Evolutionary conservation across 2,329 filamentous ascomycete species (phyloP).

Genomic region (Sclerotiophoma versabilis): DNA sequence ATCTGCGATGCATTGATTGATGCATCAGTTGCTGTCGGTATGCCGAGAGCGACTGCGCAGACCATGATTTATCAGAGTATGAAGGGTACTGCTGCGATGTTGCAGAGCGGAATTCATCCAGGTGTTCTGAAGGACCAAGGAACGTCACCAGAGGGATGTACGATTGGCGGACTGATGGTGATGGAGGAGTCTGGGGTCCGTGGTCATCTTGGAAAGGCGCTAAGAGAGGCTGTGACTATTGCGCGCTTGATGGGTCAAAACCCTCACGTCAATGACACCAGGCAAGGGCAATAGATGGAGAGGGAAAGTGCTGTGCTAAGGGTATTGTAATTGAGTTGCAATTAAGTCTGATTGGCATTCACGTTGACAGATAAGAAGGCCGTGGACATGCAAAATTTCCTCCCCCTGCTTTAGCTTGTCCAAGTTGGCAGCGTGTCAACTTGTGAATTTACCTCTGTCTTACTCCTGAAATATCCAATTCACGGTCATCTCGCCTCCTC

Average conservation of each 20-base stretch:
- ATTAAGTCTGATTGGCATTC: no score
- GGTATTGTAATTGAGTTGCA: no score
- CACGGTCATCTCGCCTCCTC: constrained; percentile 10
- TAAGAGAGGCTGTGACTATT: constrained; percentile 59
- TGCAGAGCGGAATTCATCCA: constrained; percentile 39
- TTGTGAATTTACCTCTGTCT: neutral
- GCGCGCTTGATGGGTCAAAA: constrained; percentile 53
- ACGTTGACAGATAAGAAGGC: no score
- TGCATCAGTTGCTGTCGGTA: constrained; percentile 38
- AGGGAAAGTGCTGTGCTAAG: neutral
- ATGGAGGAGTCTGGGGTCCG: constrained; percentile 42
- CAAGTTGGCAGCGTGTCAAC: neutral
- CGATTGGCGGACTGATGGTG: constrained; percentile 45
- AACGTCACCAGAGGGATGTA: constrained; percentile 42
- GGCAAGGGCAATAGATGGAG: constrained; percentile 21
- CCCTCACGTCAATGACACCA: constrained; percentile 54
- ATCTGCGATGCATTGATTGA: constrained; percentile 44
- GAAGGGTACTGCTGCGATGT: constrained; percentile 39
- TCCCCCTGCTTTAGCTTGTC: neutral
- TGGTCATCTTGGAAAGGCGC: constrained; percentile 41
- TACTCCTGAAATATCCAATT: no score
- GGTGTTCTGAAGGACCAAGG: constrained; percentile 39
- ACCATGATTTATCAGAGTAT: constrained; percentile 44
- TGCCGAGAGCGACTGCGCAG: constrained; percentile 35
- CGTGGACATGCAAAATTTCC: neutral